Evolutionary conservation across 2,329 filamentous ascomycete species (phyloP).

Genomic region (Gnomoniopsis smithogilvyi): DNA sequence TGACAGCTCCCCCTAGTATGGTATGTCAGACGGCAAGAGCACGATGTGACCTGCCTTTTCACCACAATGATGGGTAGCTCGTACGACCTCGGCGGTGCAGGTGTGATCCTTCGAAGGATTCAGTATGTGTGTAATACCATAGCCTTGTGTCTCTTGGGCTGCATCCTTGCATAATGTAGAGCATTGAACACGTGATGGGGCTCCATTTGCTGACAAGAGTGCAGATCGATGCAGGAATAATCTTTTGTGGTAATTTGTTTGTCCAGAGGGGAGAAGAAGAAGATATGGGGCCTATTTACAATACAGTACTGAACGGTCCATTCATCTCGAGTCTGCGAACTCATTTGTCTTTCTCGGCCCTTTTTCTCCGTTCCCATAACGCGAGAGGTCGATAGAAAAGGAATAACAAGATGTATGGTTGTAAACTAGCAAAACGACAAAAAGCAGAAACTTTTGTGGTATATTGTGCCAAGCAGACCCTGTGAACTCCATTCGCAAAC

Average conservation of each 20-base stretch:
- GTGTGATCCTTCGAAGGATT: not conserved
- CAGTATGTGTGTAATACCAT: no score
- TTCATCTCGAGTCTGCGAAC: not conserved
- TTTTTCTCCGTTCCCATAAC: not conserved
- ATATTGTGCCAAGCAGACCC: slow-evolving; percentile 22
- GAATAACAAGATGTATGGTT: not conserved
- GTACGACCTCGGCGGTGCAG: not conserved
- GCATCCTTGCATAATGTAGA: not conserved
- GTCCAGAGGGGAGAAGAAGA: slow-evolving; percentile 6
- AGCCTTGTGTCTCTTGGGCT: not conserved
- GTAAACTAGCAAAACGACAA: slow-evolving; percentile 12
- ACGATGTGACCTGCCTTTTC: not conserved
- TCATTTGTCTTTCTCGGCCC: not conserved
- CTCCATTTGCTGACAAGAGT: not conserved
- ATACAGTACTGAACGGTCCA: not conserved
- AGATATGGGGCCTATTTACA: not conserved
- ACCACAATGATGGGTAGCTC: not conserved
- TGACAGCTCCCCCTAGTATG: not conserved
- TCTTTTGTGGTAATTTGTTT: not conserved
- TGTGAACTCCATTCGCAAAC: slow-evolving; percentile 20
- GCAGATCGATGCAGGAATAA: not conserved
- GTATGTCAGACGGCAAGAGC: not conserved
- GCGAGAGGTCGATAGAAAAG: not conserved
- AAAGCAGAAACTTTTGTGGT: slow-evolving; percentile 35
- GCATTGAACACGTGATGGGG: not conserved